Percentiles rank a stretch among this genome's conserved stretches.
These are phyloP conservation scores for Acanthamoeba culbertsoni DNA, from an alignment of 208 protist species.

Conservation along the genomic window DNA sequence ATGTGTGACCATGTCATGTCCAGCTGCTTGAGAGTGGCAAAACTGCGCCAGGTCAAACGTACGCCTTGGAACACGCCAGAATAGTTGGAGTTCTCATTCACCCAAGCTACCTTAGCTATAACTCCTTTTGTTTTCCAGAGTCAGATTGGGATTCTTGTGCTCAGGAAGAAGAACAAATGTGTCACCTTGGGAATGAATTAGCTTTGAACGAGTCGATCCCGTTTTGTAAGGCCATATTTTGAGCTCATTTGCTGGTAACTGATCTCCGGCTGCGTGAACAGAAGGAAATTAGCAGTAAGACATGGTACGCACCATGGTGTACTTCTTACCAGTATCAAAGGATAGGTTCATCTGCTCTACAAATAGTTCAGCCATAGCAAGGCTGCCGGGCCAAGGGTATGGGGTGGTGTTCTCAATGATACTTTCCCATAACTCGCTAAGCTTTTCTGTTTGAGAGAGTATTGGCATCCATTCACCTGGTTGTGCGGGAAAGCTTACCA, in stretches of 20 bases:
- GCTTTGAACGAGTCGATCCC: neutral
- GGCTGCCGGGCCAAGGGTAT: neutral
- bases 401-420: neutral
- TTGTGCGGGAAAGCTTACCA: no score
- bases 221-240: neutral
- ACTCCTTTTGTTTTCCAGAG: neutral
- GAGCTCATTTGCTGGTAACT: neutral
- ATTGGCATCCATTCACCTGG: no score
- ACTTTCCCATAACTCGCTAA: no score
- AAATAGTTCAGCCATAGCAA: neutral
- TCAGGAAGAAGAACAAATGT: no score
- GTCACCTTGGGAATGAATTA: neutral
- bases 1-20: no score
- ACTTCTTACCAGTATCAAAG: neutral
- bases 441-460: no score
- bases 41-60: neutral
- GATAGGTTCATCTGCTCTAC: constrained; percentile 4
- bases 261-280: neutral
- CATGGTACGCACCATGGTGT: neutral
- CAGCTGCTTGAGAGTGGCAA: neutral
- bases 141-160: no score
- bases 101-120: neutral
- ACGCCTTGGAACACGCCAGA: constrained; percentile 2
- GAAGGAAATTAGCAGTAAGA: neutral
- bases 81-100: neutral